phyloP scores from a whole-genome alignment of 345 rosid species.

The Erodium maritimum region DNA sequence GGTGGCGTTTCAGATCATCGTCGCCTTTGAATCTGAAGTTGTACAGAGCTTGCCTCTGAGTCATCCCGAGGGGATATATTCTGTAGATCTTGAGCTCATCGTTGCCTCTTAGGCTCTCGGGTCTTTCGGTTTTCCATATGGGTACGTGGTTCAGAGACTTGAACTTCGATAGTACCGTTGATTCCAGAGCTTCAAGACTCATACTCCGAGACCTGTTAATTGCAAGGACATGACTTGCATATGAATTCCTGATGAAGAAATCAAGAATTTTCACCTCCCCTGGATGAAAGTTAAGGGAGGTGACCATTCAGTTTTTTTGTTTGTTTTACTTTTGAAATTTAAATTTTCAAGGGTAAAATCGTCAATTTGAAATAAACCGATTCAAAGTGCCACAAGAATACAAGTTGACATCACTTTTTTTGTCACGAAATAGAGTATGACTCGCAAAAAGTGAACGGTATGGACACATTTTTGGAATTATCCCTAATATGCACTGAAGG shows the following conservation, averaged over 20 bases:
- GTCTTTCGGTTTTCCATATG: constrained; percentile 82
- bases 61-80: constrained; percentile 74
- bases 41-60: constrained; percentile 82
- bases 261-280: not conserved
- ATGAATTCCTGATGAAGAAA: constrained; percentile 19
- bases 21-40: constrained; percentile 51
- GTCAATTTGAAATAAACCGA: no score
- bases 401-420: no score
- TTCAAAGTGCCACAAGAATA: no score
- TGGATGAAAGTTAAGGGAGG: no score
- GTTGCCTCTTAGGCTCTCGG: constrained; percentile 57
- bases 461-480: no score
- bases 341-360: no score
- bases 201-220: constrained; percentile 28
- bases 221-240: no score
- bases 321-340: no score
- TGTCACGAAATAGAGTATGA: no score
- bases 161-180: constrained; percentile 52
- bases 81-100: constrained; percentile 45
- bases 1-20: constrained; percentile 39
- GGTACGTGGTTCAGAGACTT: constrained; percentile 53
- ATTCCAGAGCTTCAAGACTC: constrained; percentile 45
- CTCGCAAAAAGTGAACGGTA: no score
- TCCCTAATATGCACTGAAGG: no score
- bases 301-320: no score